These are phyloP conservation scores for Microbotryum violaceum DNA, from an alignment of 1,284 basidiomycete genomes.

Conservation along the genomic window DNA sequence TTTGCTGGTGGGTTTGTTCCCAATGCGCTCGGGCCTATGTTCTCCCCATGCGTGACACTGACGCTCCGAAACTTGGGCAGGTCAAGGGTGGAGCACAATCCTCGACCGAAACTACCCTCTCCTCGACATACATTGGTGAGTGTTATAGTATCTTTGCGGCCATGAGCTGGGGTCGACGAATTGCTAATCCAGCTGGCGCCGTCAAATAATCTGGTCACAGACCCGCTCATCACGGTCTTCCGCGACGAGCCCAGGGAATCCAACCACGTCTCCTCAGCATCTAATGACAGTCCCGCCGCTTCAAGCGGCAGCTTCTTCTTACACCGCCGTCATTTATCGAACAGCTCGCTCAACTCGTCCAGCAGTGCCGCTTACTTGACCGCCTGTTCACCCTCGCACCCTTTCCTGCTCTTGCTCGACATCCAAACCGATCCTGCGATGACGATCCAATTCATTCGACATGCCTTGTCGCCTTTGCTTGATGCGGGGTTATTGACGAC, in stretches of 20 bases:
- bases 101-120: conserved; percentile 7
- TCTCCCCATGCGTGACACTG: neutral
- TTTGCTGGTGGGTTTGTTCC: conserved; percentile 7
- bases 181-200: no score
- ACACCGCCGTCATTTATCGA: neutral
- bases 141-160: neutral
- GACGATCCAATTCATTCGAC: conserved; percentile 17
- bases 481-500: conserved; percentile 17
- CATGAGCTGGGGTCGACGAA: neutral
- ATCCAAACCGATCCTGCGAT: conserved; percentile 10
- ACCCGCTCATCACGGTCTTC: conserved; percentile 20
- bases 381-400: conserved; percentile 6
- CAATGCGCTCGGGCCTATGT: no score
- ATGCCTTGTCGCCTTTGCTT: conserved; percentile 14
- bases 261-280: neutral
- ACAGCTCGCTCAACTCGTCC: neutral
- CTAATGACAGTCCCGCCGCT: conserved; percentile 17
- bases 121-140: conserved; percentile 15
- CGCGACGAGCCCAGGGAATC: neutral
- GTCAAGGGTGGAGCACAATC: neutral
- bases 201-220: neutral
- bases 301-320: neutral
- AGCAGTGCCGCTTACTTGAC: neutral
- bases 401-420: conserved; percentile 20
- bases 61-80: conserved; percentile 2